Evolutionary conservation across 2,329 filamentous ascomycete genomes (phyloP), one percentile per base, ranked within the genome.

Genomic region (Drechslerella coelobrocha): DNA sequence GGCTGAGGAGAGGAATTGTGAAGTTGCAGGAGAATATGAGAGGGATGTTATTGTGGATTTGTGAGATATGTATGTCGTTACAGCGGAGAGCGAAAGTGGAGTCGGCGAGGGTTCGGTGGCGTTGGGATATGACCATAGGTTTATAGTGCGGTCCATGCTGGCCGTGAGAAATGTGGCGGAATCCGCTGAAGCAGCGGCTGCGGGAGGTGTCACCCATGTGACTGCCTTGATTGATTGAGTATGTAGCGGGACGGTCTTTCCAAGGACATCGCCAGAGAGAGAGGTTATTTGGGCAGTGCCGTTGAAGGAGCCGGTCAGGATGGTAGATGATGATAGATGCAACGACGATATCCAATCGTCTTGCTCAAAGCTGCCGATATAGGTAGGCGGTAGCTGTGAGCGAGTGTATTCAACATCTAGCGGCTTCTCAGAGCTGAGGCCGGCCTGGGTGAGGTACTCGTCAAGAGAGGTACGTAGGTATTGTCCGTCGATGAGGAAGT

Each of bases 261-360:
- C 90, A 62, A 96, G 82, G n/a, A 89, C 82, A 72, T 94, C 85
- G n/a, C 91, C 91, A 0, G 91, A 92, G 73, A 88, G 88, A 76
- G 94, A 90, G 93, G 94, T 99, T 73, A 97, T 84, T 74, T 92
- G 84, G 61, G 97, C 81, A 14, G 96, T 81, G 7, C 93, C 93
- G 78, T 99, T 94, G 78, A 96, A 97, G 51, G 91, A 93, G 27
- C 88, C 91, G n/a, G 91, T 95, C n/a, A 96, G 81, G 69, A 97
- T 88, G 12, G 50, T 31, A 12, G 21, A 86, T 5, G 82, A 80
- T 1, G 89, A 89, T 10, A 84, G 86, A 12, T 80, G 92, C 24
- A 97, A 87, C 24, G 86, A 85, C 78, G 90, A 91, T 52, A 99
- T 90, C 94, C 94, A 99, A 79, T 97, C 94, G 77, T 99, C 92